Evolutionary conservation across 78 protist species (phyloP).

Genomic region (Polysphondylium violaceum): DNA sequence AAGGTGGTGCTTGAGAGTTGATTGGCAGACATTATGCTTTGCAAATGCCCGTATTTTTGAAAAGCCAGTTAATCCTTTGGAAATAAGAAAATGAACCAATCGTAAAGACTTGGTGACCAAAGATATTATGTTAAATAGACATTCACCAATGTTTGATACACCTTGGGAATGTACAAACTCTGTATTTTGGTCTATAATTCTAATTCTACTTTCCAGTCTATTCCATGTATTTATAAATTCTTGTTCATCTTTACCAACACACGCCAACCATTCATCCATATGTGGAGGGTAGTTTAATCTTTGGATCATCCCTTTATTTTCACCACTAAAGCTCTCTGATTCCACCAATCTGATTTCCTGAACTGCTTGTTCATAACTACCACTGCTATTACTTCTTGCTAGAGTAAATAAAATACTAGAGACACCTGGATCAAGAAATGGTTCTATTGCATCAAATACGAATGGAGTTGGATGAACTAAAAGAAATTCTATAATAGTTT

Average conservation of each 20-base stretch:
- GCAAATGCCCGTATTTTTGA: not conserved
- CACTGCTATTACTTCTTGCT: not conserved
- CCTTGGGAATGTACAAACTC: not conserved
- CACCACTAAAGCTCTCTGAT: not conserved
- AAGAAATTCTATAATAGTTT: too few species aligned
- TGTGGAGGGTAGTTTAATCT: not conserved
- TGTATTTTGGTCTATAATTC: not conserved
- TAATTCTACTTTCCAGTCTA: not conserved
- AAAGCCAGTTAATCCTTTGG: not conserved
- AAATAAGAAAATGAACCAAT: not conserved
- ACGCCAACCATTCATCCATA: not conserved
- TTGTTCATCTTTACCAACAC: conserved; percentile 1
- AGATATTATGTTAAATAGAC: not conserved
- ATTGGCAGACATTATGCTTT: not conserved
- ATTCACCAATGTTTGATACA: not conserved
- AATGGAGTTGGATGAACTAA: conserved; percentile 1
- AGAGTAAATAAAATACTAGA: not conserved
- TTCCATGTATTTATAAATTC: not conserved
- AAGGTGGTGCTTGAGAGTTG: conserved; percentile 2
- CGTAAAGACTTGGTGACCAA: not conserved
- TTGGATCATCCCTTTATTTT: not conserved
- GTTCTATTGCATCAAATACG: not conserved
- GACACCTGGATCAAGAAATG: not conserved
- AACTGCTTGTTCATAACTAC: not conserved
- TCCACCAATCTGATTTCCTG: not conserved